phyloP scores from a whole-genome alignment of 768 basidiomycete species.

The Tricholoma sp. region DNA sequence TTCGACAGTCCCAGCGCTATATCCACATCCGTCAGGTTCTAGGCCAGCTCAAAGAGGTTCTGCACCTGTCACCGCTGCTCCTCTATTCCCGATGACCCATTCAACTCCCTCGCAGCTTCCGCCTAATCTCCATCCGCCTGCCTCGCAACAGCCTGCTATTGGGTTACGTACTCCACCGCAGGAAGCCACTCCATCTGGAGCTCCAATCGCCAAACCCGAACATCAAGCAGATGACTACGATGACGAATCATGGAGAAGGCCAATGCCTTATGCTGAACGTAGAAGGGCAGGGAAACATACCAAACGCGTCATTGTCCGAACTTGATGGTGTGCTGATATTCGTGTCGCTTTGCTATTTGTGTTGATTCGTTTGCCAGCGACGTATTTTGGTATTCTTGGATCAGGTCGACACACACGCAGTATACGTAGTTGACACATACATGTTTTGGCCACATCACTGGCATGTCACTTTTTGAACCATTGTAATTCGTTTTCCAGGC shows the following conservation, averaged over 20 bases:
- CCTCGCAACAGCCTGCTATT: slow-evolving; percentile 26
- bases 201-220: slow-evolving; percentile 30
- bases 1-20: slow-evolving; percentile 23
- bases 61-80: slow-evolving; percentile 27
- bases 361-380: slow-evolving; percentile 5
- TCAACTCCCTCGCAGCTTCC: slow-evolving; percentile 20
- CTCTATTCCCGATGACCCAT: slow-evolving; percentile 29
- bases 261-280: slow-evolving; percentile 71
- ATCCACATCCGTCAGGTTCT: slow-evolving; percentile 28
- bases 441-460: neutral
- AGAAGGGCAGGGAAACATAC: slow-evolving; percentile 80
- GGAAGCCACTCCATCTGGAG: slow-evolving; percentile 30
- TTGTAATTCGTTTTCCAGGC: neutral
- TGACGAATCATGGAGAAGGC: slow-evolving; percentile 69
- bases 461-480: neutral
- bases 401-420: slow-evolving; percentile 2
- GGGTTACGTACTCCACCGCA: slow-evolving; percentile 45
- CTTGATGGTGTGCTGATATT: slow-evolving; percentile 20
- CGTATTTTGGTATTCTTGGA: slow-evolving; percentile 10
- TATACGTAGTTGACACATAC: neutral
- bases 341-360: slow-evolving; percentile 7
- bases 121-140: slow-evolving; percentile 31
- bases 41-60: slow-evolving; percentile 28
- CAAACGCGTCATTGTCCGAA: slow-evolving; percentile 60
- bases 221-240: slow-evolving; percentile 48